A percentile compares a stretch with the other conserved stretches of the same genome.
Conservation (phyloP, 1,139 yeast genomes). For the Taphrina deformans region DNA sequence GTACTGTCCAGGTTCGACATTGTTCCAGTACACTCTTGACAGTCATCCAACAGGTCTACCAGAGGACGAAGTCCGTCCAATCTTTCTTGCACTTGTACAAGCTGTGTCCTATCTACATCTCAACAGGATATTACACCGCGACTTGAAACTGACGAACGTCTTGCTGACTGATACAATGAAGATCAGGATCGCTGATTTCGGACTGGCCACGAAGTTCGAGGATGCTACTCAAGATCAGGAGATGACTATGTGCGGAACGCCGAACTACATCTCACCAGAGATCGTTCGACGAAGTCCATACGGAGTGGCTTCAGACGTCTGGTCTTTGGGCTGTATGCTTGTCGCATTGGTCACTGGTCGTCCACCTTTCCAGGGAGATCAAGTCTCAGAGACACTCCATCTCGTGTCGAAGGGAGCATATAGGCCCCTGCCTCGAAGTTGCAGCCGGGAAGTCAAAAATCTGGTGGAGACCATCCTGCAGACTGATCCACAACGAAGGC, state of each 20-base stretch:
- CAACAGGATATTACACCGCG: slow-evolving; percentile 74
- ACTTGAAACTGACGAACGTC: slow-evolving; percentile 72
- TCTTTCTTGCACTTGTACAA: slow-evolving; percentile 65
- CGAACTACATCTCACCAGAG: slow-evolving; percentile 51
- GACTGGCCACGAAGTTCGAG: slow-evolving; percentile 29
- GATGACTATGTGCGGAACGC: slow-evolving; percentile 43
- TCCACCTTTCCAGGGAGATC: slow-evolving; percentile 55
- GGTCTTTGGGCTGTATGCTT: slow-evolving; percentile 61
- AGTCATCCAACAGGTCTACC: slow-evolving; percentile 28
- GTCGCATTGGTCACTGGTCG: slow-evolving; percentile 58
- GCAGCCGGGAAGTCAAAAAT: slow-evolving; percentile 28
- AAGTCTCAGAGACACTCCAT: slow-evolving; percentile 29
- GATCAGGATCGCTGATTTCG: slow-evolving; percentile 34
- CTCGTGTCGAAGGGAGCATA: slow-evolving; percentile 33
- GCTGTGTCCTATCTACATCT: slow-evolving; percentile 76
- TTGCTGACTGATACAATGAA: slow-evolving; percentile 36
- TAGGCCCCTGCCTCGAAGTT: slow-evolving; percentile 27
- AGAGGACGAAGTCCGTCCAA: slow-evolving; percentile 47
- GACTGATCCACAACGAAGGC: slow-evolving; percentile 30
- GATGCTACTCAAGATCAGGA: slow-evolving; percentile 39
- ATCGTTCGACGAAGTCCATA: slow-evolving; percentile 57
- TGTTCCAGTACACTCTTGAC: slow-evolving; percentile 43
- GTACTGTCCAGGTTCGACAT: slow-evolving; percentile 80
- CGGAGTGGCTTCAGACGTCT: slow-evolving; percentile 58
- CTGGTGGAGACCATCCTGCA: slow-evolving; percentile 33